phyloP scores from a whole-genome alignment of 768 basidiomycete genomes.

The Filobasidium floriforme region DNA sequence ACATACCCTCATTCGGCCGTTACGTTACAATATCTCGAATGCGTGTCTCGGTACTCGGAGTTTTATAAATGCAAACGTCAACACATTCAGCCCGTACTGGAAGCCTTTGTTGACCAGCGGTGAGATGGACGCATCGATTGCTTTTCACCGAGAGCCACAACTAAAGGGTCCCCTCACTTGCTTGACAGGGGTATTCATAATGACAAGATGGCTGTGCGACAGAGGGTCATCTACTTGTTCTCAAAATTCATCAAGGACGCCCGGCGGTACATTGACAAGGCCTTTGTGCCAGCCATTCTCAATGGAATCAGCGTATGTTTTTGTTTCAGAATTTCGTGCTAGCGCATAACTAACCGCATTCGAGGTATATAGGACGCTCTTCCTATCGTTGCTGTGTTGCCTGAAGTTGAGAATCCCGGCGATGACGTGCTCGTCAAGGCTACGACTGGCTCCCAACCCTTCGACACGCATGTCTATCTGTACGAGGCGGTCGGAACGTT shows the following conservation, averaged over 20 bases:
- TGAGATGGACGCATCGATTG: constrained; percentile 46
- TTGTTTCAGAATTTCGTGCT: constrained; percentile 48
- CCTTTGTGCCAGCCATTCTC: constrained; percentile 64
- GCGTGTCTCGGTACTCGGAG: constrained; percentile 80
- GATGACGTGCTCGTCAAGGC: constrained; percentile 66
- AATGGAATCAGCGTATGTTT: constrained; percentile 47
- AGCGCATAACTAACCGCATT: not conserved
- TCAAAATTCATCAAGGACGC: constrained; percentile 81
- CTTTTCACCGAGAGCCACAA: too few relatives aligned
- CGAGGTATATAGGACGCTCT: constrained; percentile 58
- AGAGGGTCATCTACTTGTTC: constrained; percentile 85
- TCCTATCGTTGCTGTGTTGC: constrained; percentile 63
- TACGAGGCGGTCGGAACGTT: constrained; percentile 86
- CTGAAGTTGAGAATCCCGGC: constrained; percentile 65
- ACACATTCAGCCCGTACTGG: constrained; percentile 74
- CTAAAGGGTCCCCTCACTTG: not conserved
- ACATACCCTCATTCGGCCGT: constrained; percentile 77
- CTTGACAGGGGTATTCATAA: constrained; percentile 89
- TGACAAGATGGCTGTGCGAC: constrained; percentile 58
- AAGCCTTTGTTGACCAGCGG: constrained; percentile 79
- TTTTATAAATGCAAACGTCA: constrained; percentile 93
- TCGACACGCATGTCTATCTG: constrained; percentile 86
- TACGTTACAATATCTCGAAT: constrained; percentile 85
- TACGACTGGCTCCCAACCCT: constrained; percentile 61
- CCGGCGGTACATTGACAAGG: constrained; percentile 64